phyloP scores from a whole-genome alignment of 345 rosid genomes.

The Noccaea bulbosa region DNA sequence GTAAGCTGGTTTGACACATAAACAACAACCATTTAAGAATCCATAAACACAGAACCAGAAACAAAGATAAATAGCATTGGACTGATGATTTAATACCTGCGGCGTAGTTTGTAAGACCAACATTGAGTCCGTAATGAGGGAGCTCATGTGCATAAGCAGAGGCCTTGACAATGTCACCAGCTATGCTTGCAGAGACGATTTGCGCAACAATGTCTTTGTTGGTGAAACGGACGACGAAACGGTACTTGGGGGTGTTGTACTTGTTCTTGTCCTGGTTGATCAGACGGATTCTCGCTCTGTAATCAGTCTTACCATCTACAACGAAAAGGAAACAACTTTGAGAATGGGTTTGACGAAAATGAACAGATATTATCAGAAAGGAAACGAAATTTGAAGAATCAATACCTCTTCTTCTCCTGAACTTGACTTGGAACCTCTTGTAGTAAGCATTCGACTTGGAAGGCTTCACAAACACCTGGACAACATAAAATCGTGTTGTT shows the following conservation, averaged over 20 bases:
- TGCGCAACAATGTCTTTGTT: constrained; percentile 73
- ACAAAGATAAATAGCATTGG: background rate
- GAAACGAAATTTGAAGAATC: background rate
- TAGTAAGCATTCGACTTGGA: constrained; percentile 61
- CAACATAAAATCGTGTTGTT: background rate
- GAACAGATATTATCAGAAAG: background rate
- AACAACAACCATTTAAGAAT: background rate
- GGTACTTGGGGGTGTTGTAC: constrained; percentile 76
- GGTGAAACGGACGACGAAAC: constrained; percentile 68
- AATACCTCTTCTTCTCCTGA: constrained; percentile 71
- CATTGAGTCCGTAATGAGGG: constrained; percentile 66
- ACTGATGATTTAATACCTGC: constrained; percentile 53
- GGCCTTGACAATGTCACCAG: constrained; percentile 67
- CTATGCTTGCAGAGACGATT: constrained; percentile 54
- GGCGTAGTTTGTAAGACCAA: constrained; percentile 75
- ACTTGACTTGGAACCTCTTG: constrained; percentile 76
- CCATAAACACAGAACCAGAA: background rate
- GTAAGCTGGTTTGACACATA: constrained; percentile 49
- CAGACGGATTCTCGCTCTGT: constrained; percentile 69
- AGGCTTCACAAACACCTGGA: constrained; percentile 60
- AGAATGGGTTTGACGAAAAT: background rate
- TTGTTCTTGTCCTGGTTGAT: constrained; percentile 77
- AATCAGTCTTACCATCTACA: constrained; percentile 79
- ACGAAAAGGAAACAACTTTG: background rate
- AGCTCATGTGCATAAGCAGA: constrained; percentile 73